A percentile compares a stretch with the other conserved stretches of the same genome.
Evolutionary conservation across 768 basidiomycete genomes (phyloP).

Genomic region (Rossbeevera mucosa): DNA sequence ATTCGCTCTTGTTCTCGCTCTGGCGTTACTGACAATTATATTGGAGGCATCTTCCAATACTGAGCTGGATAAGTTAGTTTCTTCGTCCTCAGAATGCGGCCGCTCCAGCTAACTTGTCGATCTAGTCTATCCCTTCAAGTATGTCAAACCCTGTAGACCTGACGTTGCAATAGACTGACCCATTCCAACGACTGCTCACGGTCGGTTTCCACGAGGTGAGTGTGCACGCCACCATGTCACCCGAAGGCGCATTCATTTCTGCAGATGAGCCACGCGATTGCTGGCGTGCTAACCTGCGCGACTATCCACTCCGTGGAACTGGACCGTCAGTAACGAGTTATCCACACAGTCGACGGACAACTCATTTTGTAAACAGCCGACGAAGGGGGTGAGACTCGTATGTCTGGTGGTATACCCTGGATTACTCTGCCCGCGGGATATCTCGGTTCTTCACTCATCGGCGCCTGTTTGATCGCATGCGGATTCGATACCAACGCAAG

Average conservation of each 20-base stretch:
- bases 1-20: neutral
- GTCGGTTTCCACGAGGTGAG: slow-evolving; percentile 85
- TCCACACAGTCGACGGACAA: slow-evolving; percentile 1
- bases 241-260: slow-evolving; percentile 1
- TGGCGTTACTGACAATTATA: slow-evolving; percentile 2
- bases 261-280: slow-evolving; percentile 83
- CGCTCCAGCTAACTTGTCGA: slow-evolving; percentile 10
- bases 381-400: slow-evolving; percentile 81
- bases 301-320: slow-evolving; percentile 80
- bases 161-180: slow-evolving; percentile 14
- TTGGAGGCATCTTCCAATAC: slow-evolving; percentile 69
- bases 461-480: slow-evolving; percentile 80
- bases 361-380: slow-evolving; percentile 48
- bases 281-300: slow-evolving; percentile 82
- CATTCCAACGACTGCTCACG: slow-evolving; percentile 57
- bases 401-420: slow-evolving; percentile 83
- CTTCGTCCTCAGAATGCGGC: neutral
- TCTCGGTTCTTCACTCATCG: slow-evolving; percentile 81
- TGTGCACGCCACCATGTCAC: slow-evolving; percentile 4
- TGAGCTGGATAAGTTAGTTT: slow-evolving; percentile 68
- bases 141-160: slow-evolving; percentile 27
- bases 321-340: slow-evolving; percentile 57
- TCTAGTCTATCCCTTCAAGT: slow-evolving; percentile 91
- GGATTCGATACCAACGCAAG: slow-evolving; percentile 87
- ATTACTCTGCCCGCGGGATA: slow-evolving; percentile 84